Evolutionary conservation across 164 flowering plant species (phyloP), one percentile per base, ranked within the genome.

Genomic region (Pachysandra terminalis): DNA sequence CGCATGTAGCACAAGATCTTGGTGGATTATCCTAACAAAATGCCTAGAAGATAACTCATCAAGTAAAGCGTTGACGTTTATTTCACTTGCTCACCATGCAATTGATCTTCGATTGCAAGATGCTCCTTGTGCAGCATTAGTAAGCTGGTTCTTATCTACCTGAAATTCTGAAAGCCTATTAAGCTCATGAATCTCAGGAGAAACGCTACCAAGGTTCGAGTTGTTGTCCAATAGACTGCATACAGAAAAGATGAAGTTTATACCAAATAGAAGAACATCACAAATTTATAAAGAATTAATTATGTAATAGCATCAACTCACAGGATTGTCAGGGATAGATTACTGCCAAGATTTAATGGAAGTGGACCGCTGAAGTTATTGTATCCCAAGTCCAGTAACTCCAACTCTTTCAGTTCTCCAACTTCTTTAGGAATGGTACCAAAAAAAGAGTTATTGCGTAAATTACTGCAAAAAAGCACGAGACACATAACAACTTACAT

Each of bases 361-460:
- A 88, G 73, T 40, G 79, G 74, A 26, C 85, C 87, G 26, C 78
- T 77, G 63, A 90, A 84, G 65, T 85, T 86, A 73, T 90, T 90
- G 64, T 70, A 74, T 62, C 91, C 81, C 74, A 88, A 68, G 61
- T 92, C 94, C 67, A 92, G 66, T 49, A 84, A 66, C 77, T 86
- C 86, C 61, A 92, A 75, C 65, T 82, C 85, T 67, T 80, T 79
- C 80, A 90, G 71, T 22, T 75, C 70, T 68, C 75, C 80, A 24
- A 90, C 75, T 75, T 86, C 91, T 63, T 75, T 56, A 25, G 98
- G 96, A 55, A 92, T 78, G 52, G 41, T 28, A 28, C 94, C 96
- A 19, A 52, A 80, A 60, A 90, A 90, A 13, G 87, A 86, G 69
- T 90, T 90, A 71, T 88, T 88, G 45, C 81, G 85, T 61, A 92